A percentile compares a stretch with the other conserved stretches of the same genome.
Evolutionary conservation across 2,329 filamentous ascomycete genomes (phyloP).

Genomic region (Dactylella cylindrospora): DNA sequence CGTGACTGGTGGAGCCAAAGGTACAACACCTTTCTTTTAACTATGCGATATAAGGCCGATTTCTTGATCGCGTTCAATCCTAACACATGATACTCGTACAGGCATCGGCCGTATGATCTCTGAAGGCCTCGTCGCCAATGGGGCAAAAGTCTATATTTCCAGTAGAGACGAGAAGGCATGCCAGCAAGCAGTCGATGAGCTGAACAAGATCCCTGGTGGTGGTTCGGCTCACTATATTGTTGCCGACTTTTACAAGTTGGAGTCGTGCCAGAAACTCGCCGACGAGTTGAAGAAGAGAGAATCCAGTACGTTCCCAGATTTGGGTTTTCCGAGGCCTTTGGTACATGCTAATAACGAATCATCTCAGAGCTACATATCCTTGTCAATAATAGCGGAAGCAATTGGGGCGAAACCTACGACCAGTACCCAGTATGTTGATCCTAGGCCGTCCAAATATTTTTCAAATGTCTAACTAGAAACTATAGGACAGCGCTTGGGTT

Average conservation of each 20-base stretch:
- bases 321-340: not conserved
- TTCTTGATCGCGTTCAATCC: not conserved
- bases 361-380: constrained; percentile 61
- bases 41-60: not conserved
- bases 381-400: constrained; percentile 67
- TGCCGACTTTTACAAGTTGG: constrained; percentile 65
- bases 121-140: constrained; percentile 65
- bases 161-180: constrained; percentile 65
- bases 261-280: constrained; percentile 61
- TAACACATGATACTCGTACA: constrained; percentile 15
- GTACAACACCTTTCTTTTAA: constrained; percentile 13
- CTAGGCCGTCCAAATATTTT: no score
- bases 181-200: constrained; percentile 61
- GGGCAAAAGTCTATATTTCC: constrained; percentile 69
- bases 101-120: constrained; percentile 70
- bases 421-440: constrained; percentile 63
- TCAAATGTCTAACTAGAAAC: no score
- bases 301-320: constrained; percentile 50
- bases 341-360: not conserved
- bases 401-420: constrained; percentile 65
- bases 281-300: constrained; percentile 60
- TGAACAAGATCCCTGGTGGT: constrained; percentile 57
- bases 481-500: constrained; percentile 56
- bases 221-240: constrained; percentile 63
- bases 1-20: constrained; percentile 58